Percentiles rank a stretch among this genome's conserved stretches.
phyloP scores from a whole-genome alignment of 768 basidiomycete species.

The Coprinopsis cinerea region DNA sequence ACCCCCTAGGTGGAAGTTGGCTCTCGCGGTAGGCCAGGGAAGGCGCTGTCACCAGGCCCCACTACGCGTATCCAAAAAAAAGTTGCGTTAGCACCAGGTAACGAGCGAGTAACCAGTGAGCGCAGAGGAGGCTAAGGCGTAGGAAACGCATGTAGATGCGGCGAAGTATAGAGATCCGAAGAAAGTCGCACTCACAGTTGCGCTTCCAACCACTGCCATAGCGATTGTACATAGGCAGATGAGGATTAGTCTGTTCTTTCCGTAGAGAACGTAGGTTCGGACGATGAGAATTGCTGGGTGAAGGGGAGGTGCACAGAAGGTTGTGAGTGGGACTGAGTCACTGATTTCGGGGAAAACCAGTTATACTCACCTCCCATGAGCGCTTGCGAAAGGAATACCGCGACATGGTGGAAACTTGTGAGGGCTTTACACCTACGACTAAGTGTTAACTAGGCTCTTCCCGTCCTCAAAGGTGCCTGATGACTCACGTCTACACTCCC shows the following conservation, averaged over 20 bases:
- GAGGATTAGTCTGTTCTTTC: conserved; percentile 23
- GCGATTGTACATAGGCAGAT: conserved; percentile 20
- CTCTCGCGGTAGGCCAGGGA: not conserved
- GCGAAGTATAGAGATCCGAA: not conserved
- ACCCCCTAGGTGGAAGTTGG: conserved; percentile 1
- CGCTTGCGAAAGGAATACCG: conserved; percentile 29
- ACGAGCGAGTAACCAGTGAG: too few relatives aligned
- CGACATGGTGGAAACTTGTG: conserved; percentile 23
- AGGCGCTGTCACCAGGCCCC: conserved; percentile 1
- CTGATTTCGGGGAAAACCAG: not conserved
- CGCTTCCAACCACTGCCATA: conserved; percentile 22
- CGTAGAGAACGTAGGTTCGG: conserved; percentile 37
- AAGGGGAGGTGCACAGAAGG: not conserved
- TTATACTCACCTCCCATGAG: conserved; percentile 31
- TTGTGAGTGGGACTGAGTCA: not conserved
- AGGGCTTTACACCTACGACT: conserved; percentile 21
- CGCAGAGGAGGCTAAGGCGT: not conserved
- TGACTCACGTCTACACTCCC: not conserved
- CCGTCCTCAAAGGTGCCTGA: not conserved
- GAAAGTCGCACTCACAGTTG: conserved; percentile 16
- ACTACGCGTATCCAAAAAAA: not conserved
- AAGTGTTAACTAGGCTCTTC: not conserved
- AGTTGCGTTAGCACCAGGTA: too few relatives aligned
- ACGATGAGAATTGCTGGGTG: conserved; percentile 30
- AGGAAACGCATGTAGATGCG: not conserved